These are phyloP conservation scores for Fusarium phyllophilum DNA, from an alignment of 2,329 filamentous ascomycete genomes.

Conservation along the genomic window DNA sequence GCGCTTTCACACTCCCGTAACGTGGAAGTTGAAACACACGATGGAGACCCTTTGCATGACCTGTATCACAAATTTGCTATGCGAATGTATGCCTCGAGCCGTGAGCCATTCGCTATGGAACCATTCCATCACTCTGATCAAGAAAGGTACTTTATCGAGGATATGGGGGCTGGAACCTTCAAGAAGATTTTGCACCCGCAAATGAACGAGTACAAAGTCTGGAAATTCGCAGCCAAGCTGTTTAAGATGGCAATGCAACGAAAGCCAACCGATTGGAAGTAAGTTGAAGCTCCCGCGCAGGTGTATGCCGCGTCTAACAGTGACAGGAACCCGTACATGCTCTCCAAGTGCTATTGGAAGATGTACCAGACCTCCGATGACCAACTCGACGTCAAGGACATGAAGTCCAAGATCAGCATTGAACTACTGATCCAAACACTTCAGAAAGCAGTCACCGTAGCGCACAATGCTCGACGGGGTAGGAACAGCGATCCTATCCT, in stretches of 20 bases:
- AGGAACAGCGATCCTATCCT: slow-evolving; percentile 79
- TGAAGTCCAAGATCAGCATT: slow-evolving; percentile 45
- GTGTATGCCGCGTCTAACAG: slow-evolving; percentile 37
- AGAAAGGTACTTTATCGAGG: slow-evolving; percentile 66
- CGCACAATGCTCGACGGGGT: slow-evolving; percentile 63
- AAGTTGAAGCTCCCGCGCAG: slow-evolving; percentile 39
- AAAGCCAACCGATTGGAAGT: slow-evolving; percentile 68
- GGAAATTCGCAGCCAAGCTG: slow-evolving; percentile 68
- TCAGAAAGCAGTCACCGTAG: slow-evolving; percentile 62
- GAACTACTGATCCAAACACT: slow-evolving; percentile 59
- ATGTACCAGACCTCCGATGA: slow-evolving; percentile 65
- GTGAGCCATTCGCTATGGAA: slow-evolving; percentile 71
- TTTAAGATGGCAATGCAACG: slow-evolving; percentile 66
- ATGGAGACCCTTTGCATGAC: slow-evolving; percentile 65
- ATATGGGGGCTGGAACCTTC: slow-evolving; percentile 61
- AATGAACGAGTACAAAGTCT: slow-evolving; percentile 69
- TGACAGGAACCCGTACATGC: slow-evolving; percentile 67
- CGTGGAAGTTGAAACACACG: slow-evolving; percentile 55
- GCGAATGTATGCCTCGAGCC: slow-evolving; percentile 70
- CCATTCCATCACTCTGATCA: slow-evolving; percentile 67
- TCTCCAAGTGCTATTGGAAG: slow-evolving; percentile 71
- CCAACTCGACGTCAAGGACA: slow-evolving; percentile 57
- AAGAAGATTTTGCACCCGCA: slow-evolving; percentile 63
- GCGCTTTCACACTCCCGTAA: slow-evolving; percentile 66
- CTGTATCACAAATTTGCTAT: slow-evolving; percentile 70